Evolutionary conservation across 2,329 filamentous ascomycete genomes (phyloP).

Genomic region (Fusarium xyrophilum): DNA sequence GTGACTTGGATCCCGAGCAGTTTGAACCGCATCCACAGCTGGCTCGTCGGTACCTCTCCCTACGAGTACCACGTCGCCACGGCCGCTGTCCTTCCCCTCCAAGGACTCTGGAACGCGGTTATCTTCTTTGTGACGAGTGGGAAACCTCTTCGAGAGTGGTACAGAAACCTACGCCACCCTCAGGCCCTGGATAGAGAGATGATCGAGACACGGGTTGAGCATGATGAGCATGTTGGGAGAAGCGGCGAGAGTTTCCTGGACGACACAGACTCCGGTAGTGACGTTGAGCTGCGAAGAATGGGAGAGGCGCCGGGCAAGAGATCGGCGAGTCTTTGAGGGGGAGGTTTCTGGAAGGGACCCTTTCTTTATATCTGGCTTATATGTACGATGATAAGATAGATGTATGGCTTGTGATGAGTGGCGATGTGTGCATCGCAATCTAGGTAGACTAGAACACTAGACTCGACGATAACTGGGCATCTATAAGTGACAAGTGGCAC

Average conservation of each 20-base stretch:
- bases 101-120: slow-evolving; percentile 81
- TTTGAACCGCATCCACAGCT: slow-evolving; percentile 75
- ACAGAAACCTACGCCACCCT: not conserved
- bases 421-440: not conserved
- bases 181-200: slow-evolving; percentile 21
- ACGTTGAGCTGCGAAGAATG: slow-evolving; percentile 46
- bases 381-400: slow-evolving; percentile 17
- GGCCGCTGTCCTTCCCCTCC: slow-evolving; percentile 75
- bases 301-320: slow-evolving; percentile 38
- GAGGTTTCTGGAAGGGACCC: not conserved
- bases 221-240: slow-evolving; percentile 11
- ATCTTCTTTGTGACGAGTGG: slow-evolving; percentile 76
- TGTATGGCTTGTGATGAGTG: slow-evolving; percentile 10
- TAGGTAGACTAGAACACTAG: slow-evolving; percentile 2
- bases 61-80: slow-evolving; percentile 74
- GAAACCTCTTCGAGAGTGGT: slow-evolving; percentile 36
- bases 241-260: slow-evolving; percentile 40
- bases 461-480: not conserved
- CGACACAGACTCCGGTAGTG: slow-evolving; percentile 45
- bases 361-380: slow-evolving; percentile 7
- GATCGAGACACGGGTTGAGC: slow-evolving; percentile 10
- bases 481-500: not conserved
- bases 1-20: slow-evolving; percentile 72
- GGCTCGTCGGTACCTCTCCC: slow-evolving; percentile 60
- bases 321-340: slow-evolving; percentile 33